Base-by-base conservation (phyloP, 2,329 filamentous ascomycete genomes). In the Calonectria crousiana region DNA sequence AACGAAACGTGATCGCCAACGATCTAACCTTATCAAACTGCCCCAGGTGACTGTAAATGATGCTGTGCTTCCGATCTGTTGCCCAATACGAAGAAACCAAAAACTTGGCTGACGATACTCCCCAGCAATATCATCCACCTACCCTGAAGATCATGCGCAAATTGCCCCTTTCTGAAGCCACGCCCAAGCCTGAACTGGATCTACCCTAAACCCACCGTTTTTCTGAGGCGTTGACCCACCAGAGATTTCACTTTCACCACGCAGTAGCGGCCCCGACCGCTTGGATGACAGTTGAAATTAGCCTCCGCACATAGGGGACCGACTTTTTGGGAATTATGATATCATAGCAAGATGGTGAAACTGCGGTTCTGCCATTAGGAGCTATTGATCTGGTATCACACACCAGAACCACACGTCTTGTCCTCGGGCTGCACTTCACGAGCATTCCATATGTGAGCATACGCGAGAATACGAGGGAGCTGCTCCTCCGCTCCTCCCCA, bases 221-320 rank as follows among this genome's bases (percentile, higher is more conserved):
- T 49, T 49, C 44, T 28, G 60, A 65, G 60, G 41, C 60, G 38
- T 65, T 47, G 64, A 60, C 69, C 64, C 69, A 62, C 64, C 23
- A 52, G 28, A 18, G 30, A 51, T 32, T 44, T 67, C 52, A 67
- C 69, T 72, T 62, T 53, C 44, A 53, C 20, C 26, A 32, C 53
- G 53, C 52, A 67, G 64, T 68, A 68, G 70, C 53, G 53, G 70
- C 51, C 70, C 70, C 64, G 65, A 68, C 34, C 52, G 53, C 13
- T 67, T 64, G 70, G 70, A 64, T 64, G 36, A 51, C 62, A 58
- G 36, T 51, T 62, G 28, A 10, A 64, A 68, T 60, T 60, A 67
- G 49, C 51, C 41, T 23, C 9, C 38, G 13, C 41, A 18, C 60
- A 44, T 56, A 32, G 18, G 69, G 62, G 62, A 52, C 49, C 23